Evolutionary conservation across 495 filamentous ascomycete genomes (phyloP).

Genomic region (Hypomontagnella submonticulosa): DNA sequence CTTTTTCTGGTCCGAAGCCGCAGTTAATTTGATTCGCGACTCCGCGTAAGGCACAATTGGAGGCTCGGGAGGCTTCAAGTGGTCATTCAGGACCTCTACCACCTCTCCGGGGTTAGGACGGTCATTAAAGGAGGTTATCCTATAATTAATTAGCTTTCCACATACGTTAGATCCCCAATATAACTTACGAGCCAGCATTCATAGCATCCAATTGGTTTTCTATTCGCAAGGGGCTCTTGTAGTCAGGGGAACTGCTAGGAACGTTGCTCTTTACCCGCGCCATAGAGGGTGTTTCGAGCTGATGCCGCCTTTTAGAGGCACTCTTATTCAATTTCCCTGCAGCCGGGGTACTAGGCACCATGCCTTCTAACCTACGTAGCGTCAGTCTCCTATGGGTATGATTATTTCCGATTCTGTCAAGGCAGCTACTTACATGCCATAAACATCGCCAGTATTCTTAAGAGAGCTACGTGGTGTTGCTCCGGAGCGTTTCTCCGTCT

Average conservation of each 20-base stretch:
- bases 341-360: constrained; percentile 78
- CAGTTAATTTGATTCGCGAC: constrained; percentile 80
- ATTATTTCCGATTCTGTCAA: not conserved
- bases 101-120: constrained; percentile 82
- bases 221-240: constrained; percentile 54
- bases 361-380: constrained; percentile 73
- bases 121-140: constrained; percentile 70
- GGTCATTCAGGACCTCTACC: constrained; percentile 81
- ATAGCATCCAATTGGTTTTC: constrained; percentile 55
- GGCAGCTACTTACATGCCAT: constrained; percentile 74
- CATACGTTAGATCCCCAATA: not conserved
- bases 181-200: constrained; percentile 52
- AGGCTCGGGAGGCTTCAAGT: constrained; percentile 73
- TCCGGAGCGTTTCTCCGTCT: constrained; percentile 69
- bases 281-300: constrained; percentile 56
- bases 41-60: constrained; percentile 78
- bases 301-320: constrained; percentile 68
- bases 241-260: constrained; percentile 59
- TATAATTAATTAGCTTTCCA: constrained; percentile 41
- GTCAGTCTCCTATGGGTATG: constrained; percentile 24
- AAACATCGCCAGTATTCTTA: constrained; percentile 72
- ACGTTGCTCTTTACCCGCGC: constrained; percentile 57
- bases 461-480: constrained; percentile 72
- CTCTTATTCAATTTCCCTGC: constrained; percentile 61
- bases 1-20: constrained; percentile 87